Evolutionary conservation across 1,284 basidiomycete species (phyloP), one percentile per base, ranked within the genome.

Genomic region (Rhodotorula sp.): DNA sequence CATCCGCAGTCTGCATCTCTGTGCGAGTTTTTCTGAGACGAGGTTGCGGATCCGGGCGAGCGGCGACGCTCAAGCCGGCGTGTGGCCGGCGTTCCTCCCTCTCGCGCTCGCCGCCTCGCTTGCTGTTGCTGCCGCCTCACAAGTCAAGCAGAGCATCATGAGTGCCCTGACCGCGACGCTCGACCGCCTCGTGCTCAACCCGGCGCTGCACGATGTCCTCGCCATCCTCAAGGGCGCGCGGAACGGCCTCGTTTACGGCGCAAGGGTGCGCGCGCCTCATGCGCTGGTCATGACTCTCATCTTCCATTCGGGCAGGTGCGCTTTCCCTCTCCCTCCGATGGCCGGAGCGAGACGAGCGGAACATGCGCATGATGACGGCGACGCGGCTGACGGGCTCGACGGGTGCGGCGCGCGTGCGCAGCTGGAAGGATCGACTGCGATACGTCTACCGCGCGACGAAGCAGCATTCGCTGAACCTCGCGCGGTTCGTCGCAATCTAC

Each of bases 261-360:
- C 91, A 79, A 97, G 98, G 36, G 77, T 79, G 36, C 77, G 85
- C 58, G 97, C 97, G 80, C 97, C 97, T n/a, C 97, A 99, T 86
- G 96, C 97, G 4, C 85, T 99, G 37, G 90, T 99, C 68, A 99
- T 99, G 96, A 91, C 94, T n/a, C 87, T 97, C 72, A 85, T 99
- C 39, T 99, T 99, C 80, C 80, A 81, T 15, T 70, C 79, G 2
- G 69, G 73, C 44, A 57, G 61, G 76, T 77, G 50, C 32, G 76
- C 19, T 3, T 7, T 8, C 10, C 32, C 41, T 51, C 36, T 1
- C n/a, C 50, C 12, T 44, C 61, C 3, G 4, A 22, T 2, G 13
- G 29, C 25, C 19, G 15, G 6, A 19, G n/a, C n/a, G 17, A 17
- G n/a, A 27, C 3, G 17, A 7, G 53, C 17, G 1, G 19, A 29